A percentile compares a stretch with the other conserved stretches of the same genome.
These are phyloP conservation scores for Polytolypa hystricis DNA, from an alignment of 2,329 filamentous ascomycete genomes.

Conservation along the genomic window DNA sequence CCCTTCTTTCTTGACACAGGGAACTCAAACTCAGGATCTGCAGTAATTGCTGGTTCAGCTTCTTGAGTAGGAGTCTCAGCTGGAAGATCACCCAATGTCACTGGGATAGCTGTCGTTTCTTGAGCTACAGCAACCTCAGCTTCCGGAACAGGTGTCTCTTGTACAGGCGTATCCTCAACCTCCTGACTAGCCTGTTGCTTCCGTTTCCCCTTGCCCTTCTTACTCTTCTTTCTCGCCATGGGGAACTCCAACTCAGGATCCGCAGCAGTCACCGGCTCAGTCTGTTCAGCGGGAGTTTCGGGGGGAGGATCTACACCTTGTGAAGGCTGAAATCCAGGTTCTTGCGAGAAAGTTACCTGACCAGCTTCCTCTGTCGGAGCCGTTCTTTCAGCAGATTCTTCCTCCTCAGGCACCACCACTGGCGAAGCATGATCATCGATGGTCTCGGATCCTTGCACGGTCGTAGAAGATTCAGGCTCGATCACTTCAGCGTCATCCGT, in stretches of 20 bases:
- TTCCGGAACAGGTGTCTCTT: conserved; percentile 3
- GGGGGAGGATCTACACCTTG: not conserved
- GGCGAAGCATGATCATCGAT: too few species aligned
- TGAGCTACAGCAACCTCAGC: conserved; percentile 13
- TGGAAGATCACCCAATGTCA: not conserved
- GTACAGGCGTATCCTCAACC: not conserved
- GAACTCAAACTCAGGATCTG: not conserved
- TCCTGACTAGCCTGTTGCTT: conserved; percentile 2
- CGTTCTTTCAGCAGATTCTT: not conserved
- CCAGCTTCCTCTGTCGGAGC: not conserved
- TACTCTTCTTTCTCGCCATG: conserved; percentile 2
- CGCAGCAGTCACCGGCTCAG: too few species aligned
- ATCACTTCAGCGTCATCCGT: too few species aligned
- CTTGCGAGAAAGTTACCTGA: not conserved
- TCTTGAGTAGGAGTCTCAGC: not conserved
- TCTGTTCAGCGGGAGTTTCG: not conserved
- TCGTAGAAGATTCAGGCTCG: too few species aligned
- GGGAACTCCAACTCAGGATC: not conserved
- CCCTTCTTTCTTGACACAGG: conserved; percentile 5
- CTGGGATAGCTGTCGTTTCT: conserved; percentile 4
- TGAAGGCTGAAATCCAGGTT: not conserved
- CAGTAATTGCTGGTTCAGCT: not conserved
- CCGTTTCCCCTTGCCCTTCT: conserved; percentile 5
- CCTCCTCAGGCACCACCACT: too few species aligned
- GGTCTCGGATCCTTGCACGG: not conserved